Percentiles rank a stretch among this genome's conserved stretches.
Evolutionary conservation across 768 basidiomycete genomes (phyloP).

Genomic region (Tricholoma bakamatsutake): DNA sequence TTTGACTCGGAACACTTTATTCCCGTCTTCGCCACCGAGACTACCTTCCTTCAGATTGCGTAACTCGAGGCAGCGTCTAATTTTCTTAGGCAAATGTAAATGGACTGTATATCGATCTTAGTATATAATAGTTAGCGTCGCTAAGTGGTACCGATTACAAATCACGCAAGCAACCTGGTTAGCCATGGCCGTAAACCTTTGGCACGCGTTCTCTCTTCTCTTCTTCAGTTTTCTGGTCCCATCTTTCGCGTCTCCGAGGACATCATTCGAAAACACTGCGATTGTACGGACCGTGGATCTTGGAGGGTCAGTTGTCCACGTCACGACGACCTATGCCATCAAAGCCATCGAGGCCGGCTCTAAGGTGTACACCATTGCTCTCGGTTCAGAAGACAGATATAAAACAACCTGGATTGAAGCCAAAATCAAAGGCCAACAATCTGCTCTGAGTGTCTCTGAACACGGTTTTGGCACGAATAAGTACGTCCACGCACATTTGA

Average conservation of each 20-base stretch:
- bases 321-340: constrained; percentile 85
- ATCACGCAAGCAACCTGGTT: neutral
- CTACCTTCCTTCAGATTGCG: too few relatives aligned
- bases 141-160: too few relatives aligned
- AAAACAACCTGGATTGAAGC: constrained; percentile 76
- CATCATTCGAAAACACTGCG: constrained; percentile 82
- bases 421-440: constrained; percentile 66
- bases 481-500: constrained; percentile 32
- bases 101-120: too few relatives aligned
- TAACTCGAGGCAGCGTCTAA: too few relatives aligned
- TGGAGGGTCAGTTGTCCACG: constrained; percentile 80
- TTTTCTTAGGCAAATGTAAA: too few relatives aligned
- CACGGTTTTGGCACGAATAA: constrained; percentile 40
- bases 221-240: constrained; percentile 35
- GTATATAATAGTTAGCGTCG: too few relatives aligned
- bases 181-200: constrained; percentile 38
- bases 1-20: too few relatives aligned
- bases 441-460: constrained; percentile 45
- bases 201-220: constrained; percentile 43
- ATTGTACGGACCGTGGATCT: constrained; percentile 88
- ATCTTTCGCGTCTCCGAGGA: constrained; percentile 30
- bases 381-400: constrained; percentile 55
- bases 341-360: constrained; percentile 61
- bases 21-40: too few relatives aligned
- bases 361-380: constrained; percentile 60